Evolutionary conservation across 202 grass and related monocot species (phyloP), one percentile per base, ranked within the genome.

Genomic region (Setaria viridis): DNA sequence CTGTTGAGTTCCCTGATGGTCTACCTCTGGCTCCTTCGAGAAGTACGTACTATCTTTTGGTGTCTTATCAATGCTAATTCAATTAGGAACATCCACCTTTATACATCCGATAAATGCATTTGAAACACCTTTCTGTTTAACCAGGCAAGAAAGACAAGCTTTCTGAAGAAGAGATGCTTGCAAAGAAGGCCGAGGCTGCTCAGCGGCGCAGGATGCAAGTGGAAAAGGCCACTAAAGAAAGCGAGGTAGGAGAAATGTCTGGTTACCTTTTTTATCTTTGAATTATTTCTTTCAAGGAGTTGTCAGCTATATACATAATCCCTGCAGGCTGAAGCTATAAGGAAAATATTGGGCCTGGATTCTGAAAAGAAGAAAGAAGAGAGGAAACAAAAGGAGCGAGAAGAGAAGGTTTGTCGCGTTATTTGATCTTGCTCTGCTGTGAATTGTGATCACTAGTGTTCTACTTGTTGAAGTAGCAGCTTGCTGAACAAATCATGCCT

Each of bases 331-430:
- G 97, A 96, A 76, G 97, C 94, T 67, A 94, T 94, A 80, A 94
- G 90, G 74, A 96, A 96, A 88, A 96, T 99, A 87, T 80, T 96
- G 82, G 97, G 97, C 81, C 78, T 96, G 66, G 97, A 99, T 70
- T 91, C 93, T 32, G 94, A 94, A 55, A 96, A 94, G 72, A 99
- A 96, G 77, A 99, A 96, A 83, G 94, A 99, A 96, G 97, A 96
- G 82, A 96, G 88, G 88, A 99, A 96, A 78, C 93, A 96, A 69
- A 99, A 94, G 81, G 94, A 96, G 80, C 90, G 69, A 21, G 92
- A 96, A 85, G 90, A 91, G 45, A 96, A 90, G 91, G 97, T 93
- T 12, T 2, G 51, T 49, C 56, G 71, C 60, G 46, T 80, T 25
- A 56, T 83, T 66, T 62, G 34, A 70, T 30, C 29, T 49, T 79